Percentiles rank a stretch among this genome's conserved stretches.
phyloP scores from a whole-genome alignment of 2,329 filamentous ascomycete genomes.

The Alternaria angustiovoidea region DNA sequence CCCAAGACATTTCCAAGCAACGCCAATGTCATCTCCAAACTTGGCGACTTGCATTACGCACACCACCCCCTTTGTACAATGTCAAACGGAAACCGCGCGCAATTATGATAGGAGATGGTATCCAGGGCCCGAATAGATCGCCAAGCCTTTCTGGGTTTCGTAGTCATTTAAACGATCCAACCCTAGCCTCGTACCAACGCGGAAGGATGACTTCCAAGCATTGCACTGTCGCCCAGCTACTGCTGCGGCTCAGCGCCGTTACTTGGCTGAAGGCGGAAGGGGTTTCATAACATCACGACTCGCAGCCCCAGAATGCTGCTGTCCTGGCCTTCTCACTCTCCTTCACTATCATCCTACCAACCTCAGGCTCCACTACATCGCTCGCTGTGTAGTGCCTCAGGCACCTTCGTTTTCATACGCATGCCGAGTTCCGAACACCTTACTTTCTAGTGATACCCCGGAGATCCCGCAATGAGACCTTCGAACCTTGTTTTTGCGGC shows the following conservation, averaged over 20 bases:
- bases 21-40: constrained; percentile 18
- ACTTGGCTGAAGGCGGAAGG: constrained; percentile 26
- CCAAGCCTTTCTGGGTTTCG: constrained; percentile 5
- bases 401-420: constrained; percentile 14
- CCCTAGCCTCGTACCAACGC: constrained; percentile 9
- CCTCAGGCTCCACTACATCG: constrained; percentile 13
- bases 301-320: constrained; percentile 5
- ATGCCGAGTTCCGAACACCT: constrained; percentile 8
- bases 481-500: constrained; percentile 21
- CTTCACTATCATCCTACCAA: constrained; percentile 5
- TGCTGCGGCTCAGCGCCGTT: constrained; percentile 27
- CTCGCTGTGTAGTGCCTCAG: constrained; percentile 20
- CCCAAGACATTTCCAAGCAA: constrained; percentile 15
- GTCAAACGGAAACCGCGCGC: constrained; percentile 5
- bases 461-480: constrained; percentile 30
- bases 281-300: constrained; percentile 28
- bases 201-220: constrained; percentile 22
- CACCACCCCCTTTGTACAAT: constrained; percentile 5
- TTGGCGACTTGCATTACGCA: constrained; percentile 28
- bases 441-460: constrained; percentile 14
- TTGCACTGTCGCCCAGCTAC: constrained; percentile 28
- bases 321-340: constrained; percentile 5
- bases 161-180: constrained; percentile 8
- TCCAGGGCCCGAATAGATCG: neutral
- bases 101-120: constrained; percentile 19